Conservation (phyloP, 192 early-diverging fungal genomes). For the Coemansia asiatica region DNA sequence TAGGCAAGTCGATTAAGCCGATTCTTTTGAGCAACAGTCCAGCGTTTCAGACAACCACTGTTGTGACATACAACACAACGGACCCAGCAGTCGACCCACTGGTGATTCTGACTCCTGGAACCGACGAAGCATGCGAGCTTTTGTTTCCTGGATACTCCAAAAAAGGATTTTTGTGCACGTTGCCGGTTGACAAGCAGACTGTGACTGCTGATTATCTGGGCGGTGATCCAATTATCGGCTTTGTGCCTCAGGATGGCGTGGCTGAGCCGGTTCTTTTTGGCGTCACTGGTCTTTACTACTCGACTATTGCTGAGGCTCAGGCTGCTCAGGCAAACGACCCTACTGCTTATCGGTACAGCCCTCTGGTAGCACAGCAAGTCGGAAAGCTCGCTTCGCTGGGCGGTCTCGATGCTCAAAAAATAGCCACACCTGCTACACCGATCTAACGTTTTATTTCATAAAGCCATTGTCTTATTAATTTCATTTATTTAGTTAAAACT, state of each 20-base stretch:
- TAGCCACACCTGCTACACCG: constrained; percentile 22
- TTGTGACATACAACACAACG: constrained; percentile 31
- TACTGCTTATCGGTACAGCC: constrained; percentile 42
- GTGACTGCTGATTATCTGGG: constrained; percentile 36
- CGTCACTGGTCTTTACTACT: constrained; percentile 42
- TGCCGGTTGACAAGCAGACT: constrained; percentile 35
- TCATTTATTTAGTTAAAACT: not conserved
- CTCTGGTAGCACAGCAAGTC: constrained; percentile 25
- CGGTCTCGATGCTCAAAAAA: constrained; percentile 15
- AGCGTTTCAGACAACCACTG: constrained; percentile 1
- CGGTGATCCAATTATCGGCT: constrained; percentile 49
- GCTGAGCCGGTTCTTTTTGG: constrained; percentile 38
- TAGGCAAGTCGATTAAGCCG: constrained; percentile 20
- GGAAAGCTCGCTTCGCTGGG: constrained; percentile 19
- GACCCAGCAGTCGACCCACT: constrained; percentile 22
- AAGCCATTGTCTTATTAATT: not conserved
- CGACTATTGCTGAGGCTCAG: constrained; percentile 21
- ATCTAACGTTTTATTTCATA: not conserved
- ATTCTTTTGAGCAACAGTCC: constrained; percentile 27
- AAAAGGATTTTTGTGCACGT: constrained; percentile 29
- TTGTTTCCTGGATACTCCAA: constrained; percentile 18
- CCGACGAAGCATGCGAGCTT: constrained; percentile 18
- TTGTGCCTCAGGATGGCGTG: constrained; percentile 17
- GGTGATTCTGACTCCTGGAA: constrained; percentile 26
- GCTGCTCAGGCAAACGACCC: constrained; percentile 29